phyloP scores from a whole-genome alignment of 2,329 filamentous ascomycete genomes.

The Macrophomina tecta region DNA sequence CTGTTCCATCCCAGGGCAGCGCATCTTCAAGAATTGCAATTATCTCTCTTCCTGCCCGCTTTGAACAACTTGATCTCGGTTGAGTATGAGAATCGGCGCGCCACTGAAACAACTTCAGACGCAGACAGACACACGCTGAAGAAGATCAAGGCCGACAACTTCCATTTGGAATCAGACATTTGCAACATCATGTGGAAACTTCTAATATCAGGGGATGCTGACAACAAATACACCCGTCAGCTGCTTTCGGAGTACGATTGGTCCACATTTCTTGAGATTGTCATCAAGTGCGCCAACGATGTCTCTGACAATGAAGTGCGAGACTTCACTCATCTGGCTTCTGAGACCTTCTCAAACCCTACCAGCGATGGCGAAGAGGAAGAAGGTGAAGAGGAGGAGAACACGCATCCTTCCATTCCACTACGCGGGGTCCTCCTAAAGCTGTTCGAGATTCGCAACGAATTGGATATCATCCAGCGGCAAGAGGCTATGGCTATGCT shows the following conservation, averaged over 20 bases:
- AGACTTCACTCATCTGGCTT: slow-evolving; percentile 30
- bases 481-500: slow-evolving; percentile 73
- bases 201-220: slow-evolving; percentile 7
- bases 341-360: slow-evolving; percentile 33
- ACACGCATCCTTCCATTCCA: slow-evolving; percentile 23
- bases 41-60: slow-evolving; percentile 29
- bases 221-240: slow-evolving; percentile 25
- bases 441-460: slow-evolving; percentile 38
- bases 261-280: slow-evolving; percentile 21
- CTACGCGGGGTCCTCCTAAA: slow-evolving; percentile 35
- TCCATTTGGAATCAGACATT: slow-evolving; percentile 25
- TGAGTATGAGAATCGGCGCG: slow-evolving; percentile 12
- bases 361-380: slow-evolving; percentile 24
- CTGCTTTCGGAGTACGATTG: slow-evolving; percentile 25
- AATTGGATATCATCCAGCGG: slow-evolving; percentile 65
- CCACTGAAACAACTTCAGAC: slow-evolving; percentile 6
- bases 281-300: slow-evolving; percentile 25
- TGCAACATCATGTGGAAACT: slow-evolving; percentile 26
- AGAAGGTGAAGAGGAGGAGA: slow-evolving; percentile 26
- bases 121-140: slow-evolving; percentile 1
- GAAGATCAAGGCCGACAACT: slow-evolving; percentile 23
- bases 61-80: slow-evolving; percentile 21
- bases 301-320: slow-evolving; percentile 21
- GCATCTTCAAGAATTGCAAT: slow-evolving; percentile 28
- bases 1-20: slow-evolving; percentile 27